Conservation (phyloP, 1,284 basidiomycete species). For the Boletus sp. region DNA sequence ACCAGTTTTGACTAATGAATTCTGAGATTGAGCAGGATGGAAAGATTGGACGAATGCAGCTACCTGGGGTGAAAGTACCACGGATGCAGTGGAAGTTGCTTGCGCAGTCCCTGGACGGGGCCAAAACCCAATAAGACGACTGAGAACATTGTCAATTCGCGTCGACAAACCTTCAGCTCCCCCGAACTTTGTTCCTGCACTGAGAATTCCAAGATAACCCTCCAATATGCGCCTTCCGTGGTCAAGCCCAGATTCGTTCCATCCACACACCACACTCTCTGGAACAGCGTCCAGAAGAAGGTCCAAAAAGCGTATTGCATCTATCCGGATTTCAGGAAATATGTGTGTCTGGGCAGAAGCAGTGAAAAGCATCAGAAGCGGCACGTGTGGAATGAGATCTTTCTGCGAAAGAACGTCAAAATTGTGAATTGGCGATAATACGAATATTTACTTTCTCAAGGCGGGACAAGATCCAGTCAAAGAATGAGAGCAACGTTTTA, state of each 20-base stretch:
- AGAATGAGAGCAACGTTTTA: constrained; percentile 54
- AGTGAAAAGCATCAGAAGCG: constrained; percentile 76
- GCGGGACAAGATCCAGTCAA: constrained; percentile 70
- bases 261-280: constrained; percentile 62
- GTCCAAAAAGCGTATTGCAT: constrained; percentile 81
- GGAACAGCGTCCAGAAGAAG: constrained; percentile 76
- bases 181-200: constrained; percentile 58
- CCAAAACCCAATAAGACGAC: not conserved
- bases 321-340: constrained; percentile 89
- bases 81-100: constrained; percentile 60
- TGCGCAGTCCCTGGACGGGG: constrained; percentile 42
- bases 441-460: constrained; percentile 52
- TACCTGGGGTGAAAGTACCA: constrained; percentile 62
- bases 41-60: constrained; percentile 21
- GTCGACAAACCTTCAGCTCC: constrained; percentile 47
- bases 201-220: constrained; percentile 73
- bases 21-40: constrained; percentile 4
- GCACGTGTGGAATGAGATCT: constrained; percentile 66
- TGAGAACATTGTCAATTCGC: not conserved
- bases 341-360: constrained; percentile 93
- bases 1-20: constrained; percentile 56
- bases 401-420: constrained; percentile 41
- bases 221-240: constrained; percentile 65
- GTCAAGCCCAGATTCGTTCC: constrained; percentile 47
- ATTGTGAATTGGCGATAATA: not conserved